phyloP scores from a whole-genome alignment of 1,139 yeast genomes.

The Candida sp. region DNA sequence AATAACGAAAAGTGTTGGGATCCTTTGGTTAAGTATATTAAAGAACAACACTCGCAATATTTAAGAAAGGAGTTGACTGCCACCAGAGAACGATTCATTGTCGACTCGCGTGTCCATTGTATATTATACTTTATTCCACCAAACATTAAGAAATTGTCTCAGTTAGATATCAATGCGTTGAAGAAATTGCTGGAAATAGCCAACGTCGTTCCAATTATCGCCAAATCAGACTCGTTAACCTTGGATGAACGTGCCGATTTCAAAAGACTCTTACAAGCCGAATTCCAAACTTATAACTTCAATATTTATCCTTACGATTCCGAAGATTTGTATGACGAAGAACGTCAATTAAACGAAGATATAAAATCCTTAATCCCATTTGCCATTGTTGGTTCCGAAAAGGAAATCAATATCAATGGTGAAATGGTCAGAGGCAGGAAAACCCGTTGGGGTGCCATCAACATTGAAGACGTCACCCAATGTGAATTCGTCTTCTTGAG shows the following conservation, averaged over 20 bases:
- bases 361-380: slow-evolving; percentile 84
- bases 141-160: slow-evolving; percentile 74
- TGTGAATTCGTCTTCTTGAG: slow-evolving; percentile 94
- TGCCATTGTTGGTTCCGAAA: slow-evolving; percentile 94
- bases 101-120: slow-evolving; percentile 94
- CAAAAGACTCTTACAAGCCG: slow-evolving; percentile 73
- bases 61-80: slow-evolving; percentile 96
- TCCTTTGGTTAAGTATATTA: slow-evolving; percentile 90
- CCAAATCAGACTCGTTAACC: slow-evolving; percentile 88
- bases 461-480: slow-evolving; percentile 91
- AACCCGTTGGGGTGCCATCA: slow-evolving; percentile 90
- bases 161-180: slow-evolving; percentile 79
- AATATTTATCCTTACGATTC: slow-evolving; percentile 86
- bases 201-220: slow-evolving; percentile 93
- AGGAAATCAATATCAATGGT: slow-evolving; percentile 69
- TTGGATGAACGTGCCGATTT: slow-evolving; percentile 77
- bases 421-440: slow-evolving; percentile 86
- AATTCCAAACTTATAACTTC: slow-evolving; percentile 70
- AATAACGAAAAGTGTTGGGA: slow-evolving; percentile 98
- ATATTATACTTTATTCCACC: slow-evolving; percentile 91
- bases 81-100: slow-evolving; percentile 79
- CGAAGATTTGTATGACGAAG: slow-evolving; percentile 73
- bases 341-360: slow-evolving; percentile 72
- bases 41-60: slow-evolving; percentile 93
- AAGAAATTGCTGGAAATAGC: slow-evolving; percentile 86